A percentile compares a stretch with the other conserved stretches of the same genome.
Conservation (phyloP, 768 basidiomycete genomes). For the Guyanaporus albipodus region DNA sequence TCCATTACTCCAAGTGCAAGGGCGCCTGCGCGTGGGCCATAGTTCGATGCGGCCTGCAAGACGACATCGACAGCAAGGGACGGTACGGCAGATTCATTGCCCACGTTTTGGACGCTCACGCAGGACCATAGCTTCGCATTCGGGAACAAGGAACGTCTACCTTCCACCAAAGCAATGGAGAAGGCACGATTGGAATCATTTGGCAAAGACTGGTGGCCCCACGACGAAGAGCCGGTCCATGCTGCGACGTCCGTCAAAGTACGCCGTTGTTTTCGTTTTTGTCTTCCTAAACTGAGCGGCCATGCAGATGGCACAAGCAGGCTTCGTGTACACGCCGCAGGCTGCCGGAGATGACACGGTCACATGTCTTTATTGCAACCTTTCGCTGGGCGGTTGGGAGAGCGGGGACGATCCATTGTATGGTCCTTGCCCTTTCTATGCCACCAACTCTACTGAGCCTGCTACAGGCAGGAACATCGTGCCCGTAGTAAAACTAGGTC, state of each 20-base stretch:
- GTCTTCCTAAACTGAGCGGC: not conserved
- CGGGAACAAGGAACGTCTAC: constrained; percentile 56
- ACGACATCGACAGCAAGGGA: constrained; percentile 55
- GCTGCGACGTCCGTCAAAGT: constrained; percentile 73
- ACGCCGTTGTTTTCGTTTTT: not conserved
- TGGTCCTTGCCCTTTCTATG: constrained; percentile 22
- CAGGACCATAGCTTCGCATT: constrained; percentile 49
- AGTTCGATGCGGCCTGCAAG: constrained; percentile 64
- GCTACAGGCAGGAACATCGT: constrained; percentile 67
- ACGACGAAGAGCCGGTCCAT: constrained; percentile 59
- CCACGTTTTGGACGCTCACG: not conserved
- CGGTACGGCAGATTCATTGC: constrained; percentile 38
- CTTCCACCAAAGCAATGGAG: constrained; percentile 65
- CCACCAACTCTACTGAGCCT: constrained; percentile 5
- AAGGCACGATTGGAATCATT: constrained; percentile 70
- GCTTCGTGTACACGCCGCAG: constrained; percentile 79
- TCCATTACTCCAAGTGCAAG: constrained; percentile 72
- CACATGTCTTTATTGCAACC: constrained; percentile 81
- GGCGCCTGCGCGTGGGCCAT: constrained; percentile 77
- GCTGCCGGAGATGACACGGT: constrained; percentile 70
- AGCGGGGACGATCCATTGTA: constrained; percentile 83
- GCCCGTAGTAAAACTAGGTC: constrained; percentile 50
- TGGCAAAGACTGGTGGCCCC: constrained; percentile 71
- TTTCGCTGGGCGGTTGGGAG: constrained; percentile 84
- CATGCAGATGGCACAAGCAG: constrained; percentile 75